Evolutionary conservation across 2,329 filamentous ascomycete genomes (phyloP).

Genomic region (Ophiosphaerella herpotricha): DNA sequence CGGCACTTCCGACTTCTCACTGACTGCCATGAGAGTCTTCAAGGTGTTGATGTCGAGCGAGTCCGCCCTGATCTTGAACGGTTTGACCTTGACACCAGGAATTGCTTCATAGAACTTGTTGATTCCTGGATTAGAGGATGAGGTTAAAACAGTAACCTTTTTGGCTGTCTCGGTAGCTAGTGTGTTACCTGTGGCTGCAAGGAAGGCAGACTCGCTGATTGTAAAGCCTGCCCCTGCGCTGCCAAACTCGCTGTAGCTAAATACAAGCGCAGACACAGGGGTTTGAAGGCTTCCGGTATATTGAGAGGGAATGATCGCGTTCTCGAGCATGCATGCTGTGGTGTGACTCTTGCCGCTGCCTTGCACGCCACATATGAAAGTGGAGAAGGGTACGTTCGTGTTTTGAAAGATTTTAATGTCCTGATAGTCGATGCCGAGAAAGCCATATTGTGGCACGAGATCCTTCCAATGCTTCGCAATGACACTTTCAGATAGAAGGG

Average conservation of each 20-base stretch:
- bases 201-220: slow-evolving; percentile 62
- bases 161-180: slow-evolving; percentile 15
- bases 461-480: slow-evolving; percentile 9
- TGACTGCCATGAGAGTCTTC: slow-evolving; percentile 28
- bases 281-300: slow-evolving; percentile 51
- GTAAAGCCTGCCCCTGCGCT: slow-evolving; percentile 53
- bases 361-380: slow-evolving; percentile 67
- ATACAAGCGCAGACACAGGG: slow-evolving; percentile 63
- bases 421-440: slow-evolving; percentile 5
- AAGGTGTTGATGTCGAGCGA: slow-evolving; percentile 60
- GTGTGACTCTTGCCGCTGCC: slow-evolving; percentile 67
- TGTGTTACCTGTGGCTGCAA: slow-evolving; percentile 47
- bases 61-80: slow-evolving; percentile 53
- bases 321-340: slow-evolving; percentile 58
- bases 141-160: slow-evolving; percentile 27
- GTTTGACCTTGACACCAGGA: slow-evolving; percentile 51
- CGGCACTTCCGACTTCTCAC: slow-evolving; percentile 42
- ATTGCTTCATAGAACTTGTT: slow-evolving; percentile 22
- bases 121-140: slow-evolving; percentile 31
- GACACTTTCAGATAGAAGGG: slow-evolving; percentile 5
- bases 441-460: slow-evolving; percentile 18
- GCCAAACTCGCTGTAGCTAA: slow-evolving; percentile 57
- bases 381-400: slow-evolving; percentile 60
- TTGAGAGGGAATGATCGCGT: slow-evolving; percentile 49
- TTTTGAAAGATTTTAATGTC: slow-evolving; percentile 53